phyloP scores from a whole-genome alignment of 805 yeast genomes.

The Wickerhamiella occidentalis region DNA sequence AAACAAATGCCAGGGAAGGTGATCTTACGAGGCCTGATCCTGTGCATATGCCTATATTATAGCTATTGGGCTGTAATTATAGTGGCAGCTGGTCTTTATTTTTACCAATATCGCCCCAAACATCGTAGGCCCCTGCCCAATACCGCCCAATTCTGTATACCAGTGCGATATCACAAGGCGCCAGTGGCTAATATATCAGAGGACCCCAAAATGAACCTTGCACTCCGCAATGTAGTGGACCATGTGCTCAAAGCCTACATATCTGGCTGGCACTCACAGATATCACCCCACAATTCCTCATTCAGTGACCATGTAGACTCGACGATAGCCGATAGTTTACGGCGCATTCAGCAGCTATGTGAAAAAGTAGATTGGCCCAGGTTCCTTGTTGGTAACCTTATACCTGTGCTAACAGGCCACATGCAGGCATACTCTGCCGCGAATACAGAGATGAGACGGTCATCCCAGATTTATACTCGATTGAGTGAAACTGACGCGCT shows the following conservation, averaged over 20 bases:
- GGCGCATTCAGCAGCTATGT: neutral
- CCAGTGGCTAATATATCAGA: neutral
- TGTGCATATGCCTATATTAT: neutral
- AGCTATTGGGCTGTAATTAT: neutral
- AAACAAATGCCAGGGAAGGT: neutral
- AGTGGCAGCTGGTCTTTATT: neutral
- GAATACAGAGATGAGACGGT: constrained; percentile 25
- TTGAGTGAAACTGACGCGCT: constrained; percentile 30
- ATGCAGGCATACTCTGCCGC: constrained; percentile 39
- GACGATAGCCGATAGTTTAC: neutral
- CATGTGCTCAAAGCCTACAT: constrained; percentile 1
- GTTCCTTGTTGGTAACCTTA: constrained; percentile 41
- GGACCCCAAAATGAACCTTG: neutral
- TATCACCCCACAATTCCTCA: constrained; percentile 2
- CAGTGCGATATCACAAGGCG: neutral
- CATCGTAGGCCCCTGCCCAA: neutral
- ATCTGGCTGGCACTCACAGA: constrained; percentile 3
- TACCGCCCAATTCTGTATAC: neutral
- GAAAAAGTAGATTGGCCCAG: constrained; percentile 39
- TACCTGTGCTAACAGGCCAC: constrained; percentile 61
- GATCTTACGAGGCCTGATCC: neutral
- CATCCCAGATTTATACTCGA: constrained; percentile 19
- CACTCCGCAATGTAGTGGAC: neutral
- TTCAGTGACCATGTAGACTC: constrained; percentile 1
- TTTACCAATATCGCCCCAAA: neutral